Evolutionary conservation across 768 basidiomycete species (phyloP), one percentile per base, ranked within the genome.

Genomic region (Clavulina sp.): DNA sequence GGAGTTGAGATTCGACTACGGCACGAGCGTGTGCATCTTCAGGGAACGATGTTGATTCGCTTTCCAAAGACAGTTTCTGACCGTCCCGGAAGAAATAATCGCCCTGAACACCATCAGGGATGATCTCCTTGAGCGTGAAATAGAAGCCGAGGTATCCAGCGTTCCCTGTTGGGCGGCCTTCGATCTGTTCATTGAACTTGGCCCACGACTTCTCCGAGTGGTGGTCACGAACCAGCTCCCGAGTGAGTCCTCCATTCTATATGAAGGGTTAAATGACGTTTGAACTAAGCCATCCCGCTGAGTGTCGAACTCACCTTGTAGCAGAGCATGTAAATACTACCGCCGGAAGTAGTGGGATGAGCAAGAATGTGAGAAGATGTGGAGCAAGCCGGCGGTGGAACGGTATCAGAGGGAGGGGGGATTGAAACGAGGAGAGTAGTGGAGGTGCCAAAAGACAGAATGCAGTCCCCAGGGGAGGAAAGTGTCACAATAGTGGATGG

Each of bases 271-370:
- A n/a, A n/a, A n/a, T n/a, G n/a, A n/a, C n/a, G n/a, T n/a, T n/a
- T n/a, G n/a, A n/a, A n/a, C n/a, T n/a, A n/a, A n/a, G n/a, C n/a
- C n/a, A n/a, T n/a, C n/a, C n/a, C n/a, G n/a, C n/a, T n/a, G n/a
- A n/a, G n/a, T n/a, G n/a, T n/a, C n/a, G n/a, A n/a, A n/a, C n/a
- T n/a, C n/a, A n/a, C n/a, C n/a, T 88, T 91, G 69, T 88, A 88
- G 63, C 86, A 89, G 6, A 92, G 73, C 87, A 93, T 93, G 30
- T 79, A 82, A 60, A 91, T 87, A 60, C 83, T 78, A 1, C 73
- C 77, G 33, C 72, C 68, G 3, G 65, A 60, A 19, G 48, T 52
- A 0, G 78, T 80, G 2, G 81, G 84, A 61, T 82, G 78, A 1
- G 81, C 72, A 52, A 83, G 75, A 19, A 81, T 71, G 64, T 83